Evolutionary conservation across 2,329 filamentous ascomycete genomes (phyloP).

Genomic region (Fusarium zealandicum): DNA sequence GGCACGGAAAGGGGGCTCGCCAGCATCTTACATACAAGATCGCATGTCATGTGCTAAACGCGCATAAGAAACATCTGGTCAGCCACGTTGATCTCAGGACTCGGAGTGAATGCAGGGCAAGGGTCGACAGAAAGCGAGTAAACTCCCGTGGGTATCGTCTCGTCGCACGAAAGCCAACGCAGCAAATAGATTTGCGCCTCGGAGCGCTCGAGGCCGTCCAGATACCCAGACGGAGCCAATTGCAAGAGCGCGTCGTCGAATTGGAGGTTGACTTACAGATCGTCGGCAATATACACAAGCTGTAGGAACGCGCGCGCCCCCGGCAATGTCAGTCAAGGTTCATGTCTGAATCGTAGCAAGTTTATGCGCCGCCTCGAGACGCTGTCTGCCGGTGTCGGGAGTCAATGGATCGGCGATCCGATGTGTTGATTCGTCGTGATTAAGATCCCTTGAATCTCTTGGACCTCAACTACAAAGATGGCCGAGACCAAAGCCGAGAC

Average conservation of each 20-base stretch:
- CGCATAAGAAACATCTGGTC: slow-evolving; percentile 36
- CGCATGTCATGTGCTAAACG: slow-evolving; percentile 86
- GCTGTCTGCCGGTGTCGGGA: slow-evolving; percentile 8
- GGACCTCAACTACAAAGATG: too few relatives aligned
- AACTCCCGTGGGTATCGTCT: slow-evolving; percentile 15
- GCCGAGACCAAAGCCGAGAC: slow-evolving; percentile 19
- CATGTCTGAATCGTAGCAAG: slow-evolving; percentile 33
- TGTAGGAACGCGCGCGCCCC: slow-evolving; percentile 47
- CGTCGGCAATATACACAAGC: slow-evolving; percentile 88
- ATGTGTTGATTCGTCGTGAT: slow-evolving; percentile 21
- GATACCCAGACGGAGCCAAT: slow-evolving; percentile 31
- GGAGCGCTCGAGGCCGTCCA: slow-evolving; percentile 21
- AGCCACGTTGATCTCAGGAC: slow-evolving; percentile 36
- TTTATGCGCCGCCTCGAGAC: slow-evolving; percentile 19
- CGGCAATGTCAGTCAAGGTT: slow-evolving; percentile 47
- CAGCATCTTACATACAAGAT: slow-evolving; percentile 71
- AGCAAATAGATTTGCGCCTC: slow-evolving; percentile 26
- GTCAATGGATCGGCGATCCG: slow-evolving; percentile 18
- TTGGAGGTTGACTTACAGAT: slow-evolving; percentile 73
- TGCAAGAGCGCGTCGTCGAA: slow-evolving; percentile 37
- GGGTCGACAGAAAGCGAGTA: slow-evolving; percentile 16
- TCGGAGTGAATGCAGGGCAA: slow-evolving; percentile 22
- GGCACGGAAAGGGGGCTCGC: slow-evolving; percentile 37
- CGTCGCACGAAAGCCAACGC: slow-evolving; percentile 26
- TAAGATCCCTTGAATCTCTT: slow-evolving; percentile 5